A percentile compares a stretch with the other conserved stretches of the same genome.
phyloP scores from a whole-genome alignment of 345 rosid genomes.

The Cardamine chenopodiifolia region DNA sequence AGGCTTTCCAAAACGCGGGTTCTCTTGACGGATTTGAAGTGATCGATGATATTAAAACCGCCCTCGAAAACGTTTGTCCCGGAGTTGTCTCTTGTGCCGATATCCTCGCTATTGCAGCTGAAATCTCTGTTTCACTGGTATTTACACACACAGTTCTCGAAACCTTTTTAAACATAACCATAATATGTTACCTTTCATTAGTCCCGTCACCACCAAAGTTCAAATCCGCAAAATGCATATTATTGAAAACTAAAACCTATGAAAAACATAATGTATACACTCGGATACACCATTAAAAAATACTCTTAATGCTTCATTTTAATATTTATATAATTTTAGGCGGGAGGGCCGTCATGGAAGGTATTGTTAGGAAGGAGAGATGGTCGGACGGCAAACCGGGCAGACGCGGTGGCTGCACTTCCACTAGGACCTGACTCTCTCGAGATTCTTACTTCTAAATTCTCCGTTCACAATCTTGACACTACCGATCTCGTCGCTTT shows the following conservation, averaged over 20 bases:
- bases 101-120: constrained; percentile 55
- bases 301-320: neutral
- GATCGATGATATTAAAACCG: constrained; percentile 55
- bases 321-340: constrained; percentile 40
- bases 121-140: constrained; percentile 54
- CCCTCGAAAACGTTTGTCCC: constrained; percentile 58
- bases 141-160: neutral
- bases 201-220: neutral
- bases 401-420: constrained; percentile 53
- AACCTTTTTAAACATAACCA: neutral
- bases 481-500: constrained; percentile 68
- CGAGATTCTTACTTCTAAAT: constrained; percentile 50
- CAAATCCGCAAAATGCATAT: neutral
- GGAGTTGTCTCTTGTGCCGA: constrained; percentile 67
- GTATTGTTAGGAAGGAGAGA: constrained; percentile 74
- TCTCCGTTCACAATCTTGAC: constrained; percentile 63
- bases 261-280: neutral
- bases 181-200: too few species aligned
- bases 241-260: neutral
- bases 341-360: constrained; percentile 81
- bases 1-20: constrained; percentile 41
- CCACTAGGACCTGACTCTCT: constrained; percentile 61
- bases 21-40: constrained; percentile 45
- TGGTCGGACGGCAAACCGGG: constrained; percentile 57
- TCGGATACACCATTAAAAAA: neutral